Percentiles rank a stretch among this genome's conserved stretches.
Evolutionary conservation across 176 grass and related monocot species (phyloP).

Genomic region (Saccharum spontaneum): DNA sequence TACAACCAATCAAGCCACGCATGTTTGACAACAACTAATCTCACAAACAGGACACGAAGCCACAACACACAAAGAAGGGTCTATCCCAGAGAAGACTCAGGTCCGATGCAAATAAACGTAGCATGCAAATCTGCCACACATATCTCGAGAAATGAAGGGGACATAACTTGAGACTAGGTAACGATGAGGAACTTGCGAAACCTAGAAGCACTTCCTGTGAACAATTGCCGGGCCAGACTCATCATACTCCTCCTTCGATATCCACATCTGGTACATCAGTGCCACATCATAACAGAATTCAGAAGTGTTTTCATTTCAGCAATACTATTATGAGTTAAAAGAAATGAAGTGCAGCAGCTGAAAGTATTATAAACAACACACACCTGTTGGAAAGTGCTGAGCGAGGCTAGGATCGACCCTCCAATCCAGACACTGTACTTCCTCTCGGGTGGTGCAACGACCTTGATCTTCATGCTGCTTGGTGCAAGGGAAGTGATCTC

Average conservation of each 20-base stretch:
- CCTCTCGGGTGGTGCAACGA: no score
- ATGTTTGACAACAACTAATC: slow-evolving; percentile 32
- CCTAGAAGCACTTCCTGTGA: slow-evolving; percentile 80
- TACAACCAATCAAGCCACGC: slow-evolving; percentile 37
- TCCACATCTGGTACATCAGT: slow-evolving; percentile 61
- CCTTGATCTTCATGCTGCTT: no score
- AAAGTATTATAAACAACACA: not conserved
- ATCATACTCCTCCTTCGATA: slow-evolving; percentile 76
- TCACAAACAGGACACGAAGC: slow-evolving; percentile 27
- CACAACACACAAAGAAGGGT: not conserved
- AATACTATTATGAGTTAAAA: not conserved
- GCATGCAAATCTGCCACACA: slow-evolving; percentile 47
- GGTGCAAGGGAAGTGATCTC: slow-evolving; percentile 75
- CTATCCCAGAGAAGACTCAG: slow-evolving; percentile 17
- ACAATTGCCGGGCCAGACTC: slow-evolving; percentile 69
- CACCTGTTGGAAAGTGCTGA: no score
- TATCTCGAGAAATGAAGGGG: slow-evolving; percentile 33
- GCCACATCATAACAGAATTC: slow-evolving; percentile 6
- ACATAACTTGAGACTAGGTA: slow-evolving; percentile 27
- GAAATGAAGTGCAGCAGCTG: not conserved
- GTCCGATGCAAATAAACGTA: slow-evolving; percentile 26
- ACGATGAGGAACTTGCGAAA: not conserved
- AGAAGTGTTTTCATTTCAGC: not conserved
- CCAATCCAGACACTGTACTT: no score
- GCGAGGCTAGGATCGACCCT: no score